phyloP scores from a whole-genome alignment of 331 rosid genomes.

The Ulmus americana region DNA sequence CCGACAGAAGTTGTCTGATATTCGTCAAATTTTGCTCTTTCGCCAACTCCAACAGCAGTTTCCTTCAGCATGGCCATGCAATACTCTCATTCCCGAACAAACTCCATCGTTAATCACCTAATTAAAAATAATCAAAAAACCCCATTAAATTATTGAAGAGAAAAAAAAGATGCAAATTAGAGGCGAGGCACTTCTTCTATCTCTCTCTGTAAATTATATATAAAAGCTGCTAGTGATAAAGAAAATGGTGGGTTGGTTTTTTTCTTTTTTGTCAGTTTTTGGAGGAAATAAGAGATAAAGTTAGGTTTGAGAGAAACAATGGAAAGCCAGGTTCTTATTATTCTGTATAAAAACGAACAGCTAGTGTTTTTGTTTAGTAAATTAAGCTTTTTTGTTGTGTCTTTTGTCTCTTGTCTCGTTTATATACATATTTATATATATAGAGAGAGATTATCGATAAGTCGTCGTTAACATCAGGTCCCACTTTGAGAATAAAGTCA shows the following conservation, averaged over 20 bases:
- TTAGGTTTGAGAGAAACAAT: constrained; percentile 42
- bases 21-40: constrained; percentile 42
- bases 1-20: constrained; percentile 39
- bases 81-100: constrained; percentile 34
- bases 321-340: constrained; percentile 29
- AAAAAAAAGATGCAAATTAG: constrained; percentile 10
- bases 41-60: constrained; percentile 45
- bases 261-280: constrained; percentile 15
- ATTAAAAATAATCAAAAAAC: constrained; percentile 26
- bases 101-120: constrained; percentile 30
- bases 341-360: constrained; percentile 2
- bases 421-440: not conserved
- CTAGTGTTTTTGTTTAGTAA: constrained; percentile 1
- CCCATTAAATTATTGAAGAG: constrained; percentile 23
- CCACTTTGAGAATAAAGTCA: constrained; percentile 5
- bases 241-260: constrained; percentile 26
- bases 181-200: constrained; percentile 6
- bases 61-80: constrained; percentile 58
- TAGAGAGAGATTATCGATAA: not conserved
- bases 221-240: constrained; percentile 25
- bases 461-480: constrained; percentile 17
- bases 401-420: constrained; percentile 1
- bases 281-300: constrained; percentile 17
- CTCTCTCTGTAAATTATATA: constrained; percentile 23
- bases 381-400: not conserved